Conservation (phyloP, 2,329 filamentous ascomycete genomes). For the Arthrobotrys sinensis region DNA sequence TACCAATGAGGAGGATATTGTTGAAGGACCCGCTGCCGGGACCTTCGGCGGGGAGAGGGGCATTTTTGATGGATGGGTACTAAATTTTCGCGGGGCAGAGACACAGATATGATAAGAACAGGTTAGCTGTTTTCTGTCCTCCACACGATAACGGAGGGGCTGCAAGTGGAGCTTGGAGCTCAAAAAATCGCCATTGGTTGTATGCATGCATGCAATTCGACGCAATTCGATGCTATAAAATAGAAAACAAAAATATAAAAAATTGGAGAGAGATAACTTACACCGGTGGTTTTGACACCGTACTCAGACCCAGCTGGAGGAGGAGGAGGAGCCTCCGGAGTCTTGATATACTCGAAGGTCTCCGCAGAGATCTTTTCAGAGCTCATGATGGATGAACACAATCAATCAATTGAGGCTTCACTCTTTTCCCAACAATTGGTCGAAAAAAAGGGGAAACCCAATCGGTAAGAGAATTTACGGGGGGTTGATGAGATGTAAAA, state of each 20-base stretch:
- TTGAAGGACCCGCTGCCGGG: slow-evolving; percentile 88
- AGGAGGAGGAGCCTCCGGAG: slow-evolving; percentile 71
- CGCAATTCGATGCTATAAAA: slow-evolving; percentile 5
- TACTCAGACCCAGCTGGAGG: slow-evolving; percentile 73
- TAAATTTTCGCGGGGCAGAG: slow-evolving; percentile 4
- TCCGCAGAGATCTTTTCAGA: slow-evolving; percentile 69
- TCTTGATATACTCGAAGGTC: slow-evolving; percentile 77
- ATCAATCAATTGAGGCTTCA: slow-evolving; percentile 14
- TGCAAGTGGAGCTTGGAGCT: slow-evolving; percentile 33
- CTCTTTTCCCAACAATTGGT: not conserved
- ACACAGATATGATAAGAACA: slow-evolving; percentile 28
- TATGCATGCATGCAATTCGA: not conserved
- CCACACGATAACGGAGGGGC: slow-evolving; percentile 24
- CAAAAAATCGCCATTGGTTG: no score
- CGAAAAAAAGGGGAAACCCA: slow-evolving; percentile 18
- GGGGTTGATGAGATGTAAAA: not conserved
- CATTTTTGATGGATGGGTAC: slow-evolving; percentile 94
- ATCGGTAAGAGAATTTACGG: slow-evolving; percentile 1
- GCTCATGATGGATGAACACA: slow-evolving; percentile 59
- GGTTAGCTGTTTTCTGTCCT: slow-evolving; percentile 11
- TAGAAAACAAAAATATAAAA: slow-evolving; percentile 26
- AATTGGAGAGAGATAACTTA: slow-evolving; percentile 66
- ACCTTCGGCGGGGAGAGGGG: slow-evolving; percentile 90
- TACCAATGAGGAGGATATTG: slow-evolving; percentile 80
- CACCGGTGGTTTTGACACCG: slow-evolving; percentile 73